Conservation (phyloP, 1,139 yeast genomes). For the Sugiyamaella novakii region DNA sequence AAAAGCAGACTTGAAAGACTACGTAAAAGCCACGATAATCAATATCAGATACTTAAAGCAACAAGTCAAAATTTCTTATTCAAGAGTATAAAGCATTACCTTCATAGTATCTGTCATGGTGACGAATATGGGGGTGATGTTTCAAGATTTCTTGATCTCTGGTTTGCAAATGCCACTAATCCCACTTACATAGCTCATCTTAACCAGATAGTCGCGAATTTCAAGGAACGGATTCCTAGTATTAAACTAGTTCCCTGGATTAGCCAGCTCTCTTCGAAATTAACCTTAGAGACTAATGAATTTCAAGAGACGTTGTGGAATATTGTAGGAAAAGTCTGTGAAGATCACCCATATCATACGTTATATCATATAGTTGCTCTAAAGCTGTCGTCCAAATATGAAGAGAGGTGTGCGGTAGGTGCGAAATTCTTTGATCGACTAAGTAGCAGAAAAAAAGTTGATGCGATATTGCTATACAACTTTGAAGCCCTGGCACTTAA, state of each 20-base stretch:
- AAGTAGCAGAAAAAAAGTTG: constrained; percentile 7
- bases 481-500: constrained; percentile 55
- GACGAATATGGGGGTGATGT: constrained; percentile 58
- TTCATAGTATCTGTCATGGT: constrained; percentile 53
- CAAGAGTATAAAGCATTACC: constrained; percentile 62
- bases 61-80: constrained; percentile 51
- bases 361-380: constrained; percentile 61
- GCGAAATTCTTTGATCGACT: constrained; percentile 21
- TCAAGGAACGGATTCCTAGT: constrained; percentile 54
- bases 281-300: constrained; percentile 43
- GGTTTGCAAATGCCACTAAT: constrained; percentile 66
- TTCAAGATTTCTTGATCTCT: constrained; percentile 80
- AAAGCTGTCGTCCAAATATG: constrained; percentile 13
- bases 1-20: constrained; percentile 28
- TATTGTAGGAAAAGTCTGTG: constrained; percentile 55
- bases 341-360: constrained; percentile 75
- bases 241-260: constrained; percentile 76
- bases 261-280: constrained; percentile 76
- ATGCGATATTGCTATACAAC: constrained; percentile 42
- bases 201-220: constrained; percentile 32
- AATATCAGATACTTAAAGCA: constrained; percentile 46
- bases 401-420: constrained; percentile 8
- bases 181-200: constrained; percentile 37
- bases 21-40: constrained; percentile 52
- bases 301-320: constrained; percentile 61